Evolutionary conservation across 2,329 filamentous ascomycete species (phyloP).

Genomic region (Pleomassaria siparia): DNA sequence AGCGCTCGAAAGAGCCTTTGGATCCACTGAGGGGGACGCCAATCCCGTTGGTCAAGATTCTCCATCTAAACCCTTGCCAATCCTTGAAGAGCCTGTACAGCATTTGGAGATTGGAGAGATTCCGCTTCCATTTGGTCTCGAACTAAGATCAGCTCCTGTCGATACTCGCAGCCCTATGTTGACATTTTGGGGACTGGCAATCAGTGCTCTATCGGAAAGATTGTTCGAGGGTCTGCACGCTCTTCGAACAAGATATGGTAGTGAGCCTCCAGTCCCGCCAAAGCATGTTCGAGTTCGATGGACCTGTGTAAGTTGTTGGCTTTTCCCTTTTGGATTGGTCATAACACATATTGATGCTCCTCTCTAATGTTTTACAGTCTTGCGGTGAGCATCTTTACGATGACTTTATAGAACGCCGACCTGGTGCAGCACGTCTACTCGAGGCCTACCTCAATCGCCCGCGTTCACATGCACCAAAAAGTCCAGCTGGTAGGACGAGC

Average conservation of each 20-base stretch:
- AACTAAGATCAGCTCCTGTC: slow-evolving; percentile 18
- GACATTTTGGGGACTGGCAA: slow-evolving; percentile 23
- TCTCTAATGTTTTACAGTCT: slow-evolving; percentile 17
- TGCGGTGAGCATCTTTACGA: slow-evolving; percentile 41
- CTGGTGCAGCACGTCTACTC: slow-evolving; percentile 42
- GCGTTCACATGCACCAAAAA: slow-evolving; percentile 24
- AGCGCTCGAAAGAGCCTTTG: slow-evolving; percentile 20
- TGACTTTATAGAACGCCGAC: slow-evolving; percentile 41
- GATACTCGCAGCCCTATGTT: slow-evolving; percentile 12
- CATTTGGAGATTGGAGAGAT: slow-evolving; percentile 21
- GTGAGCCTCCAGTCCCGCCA: slow-evolving; percentile 30
- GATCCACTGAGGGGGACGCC: slow-evolving; percentile 2
- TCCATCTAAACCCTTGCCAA: slow-evolving; percentile 10
- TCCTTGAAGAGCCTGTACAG: slow-evolving; percentile 16
- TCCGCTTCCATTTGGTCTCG: slow-evolving; percentile 21
- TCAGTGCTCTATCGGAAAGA: slow-evolving; percentile 24
- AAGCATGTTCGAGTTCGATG: slow-evolving; percentile 39
- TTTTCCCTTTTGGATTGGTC: too few relatives aligned
- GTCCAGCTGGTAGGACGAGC: slow-evolving; percentile 23
- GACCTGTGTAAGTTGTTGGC: slow-evolving; percentile 39
- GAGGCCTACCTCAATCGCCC: slow-evolving; percentile 43
- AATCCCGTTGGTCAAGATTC: not conserved
- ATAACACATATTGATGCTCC: not conserved
- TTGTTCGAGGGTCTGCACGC: slow-evolving; percentile 21
- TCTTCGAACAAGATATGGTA: slow-evolving; percentile 26